Evolutionary conservation across 2,329 filamentous ascomycete species (phyloP), one percentile per base, ranked within the genome.

Genomic region (Stemphylium lycopersici): DNA sequence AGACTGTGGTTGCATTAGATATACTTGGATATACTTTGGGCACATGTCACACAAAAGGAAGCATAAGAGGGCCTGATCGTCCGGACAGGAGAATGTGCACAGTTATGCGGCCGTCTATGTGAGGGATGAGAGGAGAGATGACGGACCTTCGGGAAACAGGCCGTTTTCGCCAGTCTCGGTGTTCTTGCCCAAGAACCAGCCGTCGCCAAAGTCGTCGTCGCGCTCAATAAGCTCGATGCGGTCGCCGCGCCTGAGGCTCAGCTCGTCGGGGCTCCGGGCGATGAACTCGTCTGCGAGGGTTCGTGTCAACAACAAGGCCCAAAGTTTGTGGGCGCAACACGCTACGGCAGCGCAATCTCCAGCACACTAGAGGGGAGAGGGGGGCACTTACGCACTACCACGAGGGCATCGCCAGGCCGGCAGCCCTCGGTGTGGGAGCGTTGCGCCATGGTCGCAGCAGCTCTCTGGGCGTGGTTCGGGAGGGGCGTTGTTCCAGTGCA

Each of bases 201-300:
- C 90, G 75, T 96, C 90, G 57, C 90, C 90, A 74, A 95, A 96
- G 73, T 95, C 90, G 73, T 95, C 90, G 73, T 95, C 90, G 68
- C 90, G 84, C 77, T 95, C 90, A 61, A 93, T 85, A 59, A 96
- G 79, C 78, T 93, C 89, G 58, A 96, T 88, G 60, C 89, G 86
- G 69, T 95, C 90, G 66, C 90, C 93, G 71, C 96, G 96, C 50
- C 86, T 81, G 62, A 99, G 82, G 66, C 87, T 96, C 70, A 99
- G 83, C 81, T 99, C 95, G 78, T 99, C 95, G 53, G 90, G 89
- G 76, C 92, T 96, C 64, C 95, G 87, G 53, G 93, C 93, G 65
- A 87, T 81, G 75, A 99, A 98, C 77, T 97, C 92, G 78, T 99
- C 91, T 96, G 64, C 43, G 48, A 36, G 6, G 26, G 38, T 11